These are phyloP conservation scores for Panellus pusillus DNA, from an alignment of 768 basidiomycete species.

Conservation along the genomic window DNA sequence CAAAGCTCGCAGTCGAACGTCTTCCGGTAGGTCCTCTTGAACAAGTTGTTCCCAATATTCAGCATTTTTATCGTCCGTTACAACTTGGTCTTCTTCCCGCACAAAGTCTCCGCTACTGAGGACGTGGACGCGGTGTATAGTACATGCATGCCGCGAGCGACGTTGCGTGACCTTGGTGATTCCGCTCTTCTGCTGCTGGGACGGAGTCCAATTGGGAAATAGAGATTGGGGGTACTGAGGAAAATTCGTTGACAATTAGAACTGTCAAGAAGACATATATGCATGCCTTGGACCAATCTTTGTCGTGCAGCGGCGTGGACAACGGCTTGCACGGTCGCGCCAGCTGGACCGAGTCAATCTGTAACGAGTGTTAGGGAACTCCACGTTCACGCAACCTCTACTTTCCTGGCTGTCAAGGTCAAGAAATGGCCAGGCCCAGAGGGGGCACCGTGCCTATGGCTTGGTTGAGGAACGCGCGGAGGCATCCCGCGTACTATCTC, in stretches of 20 bases:
- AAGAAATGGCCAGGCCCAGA: conserved; percentile 44
- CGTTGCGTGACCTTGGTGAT: conserved; percentile 37
- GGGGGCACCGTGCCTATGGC: conserved; percentile 37
- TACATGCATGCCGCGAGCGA: conserved; percentile 26
- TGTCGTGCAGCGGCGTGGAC: not conserved
- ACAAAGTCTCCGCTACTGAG: conserved; percentile 38
- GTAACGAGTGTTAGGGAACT: not conserved
- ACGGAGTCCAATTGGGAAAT: conserved; percentile 58
- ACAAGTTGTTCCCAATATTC: conserved; percentile 42
- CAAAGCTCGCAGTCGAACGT: conserved; percentile 46
- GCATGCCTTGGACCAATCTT: conserved; percentile 14
- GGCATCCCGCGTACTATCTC: not conserved
- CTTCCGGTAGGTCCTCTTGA: conserved; percentile 24
- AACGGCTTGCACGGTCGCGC: conserved; percentile 4
- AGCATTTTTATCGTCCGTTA: conserved; percentile 21
- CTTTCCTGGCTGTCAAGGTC: conserved; percentile 33
- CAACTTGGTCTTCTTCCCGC: conserved; percentile 26
- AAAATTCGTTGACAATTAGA: too few species aligned
- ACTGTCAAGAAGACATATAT: not conserved
- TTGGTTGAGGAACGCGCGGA: conserved; percentile 23
- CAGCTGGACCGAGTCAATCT: conserved; percentile 25
- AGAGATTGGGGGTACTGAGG: conserved; percentile 40
- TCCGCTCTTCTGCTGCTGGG: conserved; percentile 43
- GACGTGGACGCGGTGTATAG: conserved; percentile 44
- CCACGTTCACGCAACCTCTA: not conserved